Evolutionary conservation across 2,329 filamentous ascomycete species (phyloP), one percentile per base, ranked within the genome.

Genomic region (Metarhizium robertsii): DNA sequence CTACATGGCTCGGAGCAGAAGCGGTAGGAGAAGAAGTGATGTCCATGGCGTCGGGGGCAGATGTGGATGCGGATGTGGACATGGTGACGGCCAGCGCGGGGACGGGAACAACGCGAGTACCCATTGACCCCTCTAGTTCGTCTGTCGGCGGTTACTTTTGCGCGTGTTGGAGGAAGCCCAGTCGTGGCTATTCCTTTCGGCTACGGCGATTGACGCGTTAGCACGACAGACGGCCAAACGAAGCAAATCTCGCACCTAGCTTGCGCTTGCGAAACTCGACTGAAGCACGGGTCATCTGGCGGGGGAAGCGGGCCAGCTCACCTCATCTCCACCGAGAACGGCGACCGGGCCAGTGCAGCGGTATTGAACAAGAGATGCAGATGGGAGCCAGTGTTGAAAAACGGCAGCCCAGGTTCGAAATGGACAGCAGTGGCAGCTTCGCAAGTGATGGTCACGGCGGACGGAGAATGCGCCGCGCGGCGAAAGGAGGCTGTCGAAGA

Each of bases 11-110:
- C n/a, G 69, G 65, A 54, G 70, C 71, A 34, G 73, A 70, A 54
- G 75, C 69, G 55, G 71, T 74, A 58, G 75, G 73, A 53, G 79
- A 78, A 42, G 78, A 79, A 40, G 79, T 79, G 60, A 83, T 76
- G 58, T 85, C 81, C 81, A 85, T 85, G 57, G 80, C 79, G 56
- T 84, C 81, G 61, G 82, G 79, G 61, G 76, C 79, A 34, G 78
- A 77, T 51, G 77, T 78, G 20, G 80, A 78, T 54, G 79, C 75
- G 60, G 82, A 77, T 54, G 79, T 75, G 60, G 82, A 82, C 71
- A 79, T 81, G 67, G 80, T 78, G 65, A 82, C 79, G 57, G 75
- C 79, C 42, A 81, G 77, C 55, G 76, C 75, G 58, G 79, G 73
- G 61, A 84, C 81, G 53, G 81, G 80, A 50, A 85, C 72, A 49